These are phyloP conservation scores for Ophiostoma montium DNA, from an alignment of 2,329 filamentous ascomycete genomes.

Conservation along the genomic window DNA sequence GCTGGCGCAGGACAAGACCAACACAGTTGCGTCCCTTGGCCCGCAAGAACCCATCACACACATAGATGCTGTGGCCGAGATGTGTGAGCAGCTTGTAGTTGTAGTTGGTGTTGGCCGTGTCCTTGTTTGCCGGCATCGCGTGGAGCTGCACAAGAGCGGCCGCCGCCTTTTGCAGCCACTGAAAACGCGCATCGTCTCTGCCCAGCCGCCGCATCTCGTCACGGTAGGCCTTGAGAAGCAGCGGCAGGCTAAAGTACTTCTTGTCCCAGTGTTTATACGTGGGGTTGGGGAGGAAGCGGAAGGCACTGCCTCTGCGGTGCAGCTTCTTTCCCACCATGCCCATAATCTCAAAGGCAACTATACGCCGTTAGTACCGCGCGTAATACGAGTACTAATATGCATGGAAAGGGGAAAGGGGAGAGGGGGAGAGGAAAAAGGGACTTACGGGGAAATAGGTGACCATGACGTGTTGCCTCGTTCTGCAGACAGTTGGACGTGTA, in stretches of 20 bases:
- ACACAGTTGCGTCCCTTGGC: constrained; percentile 22
- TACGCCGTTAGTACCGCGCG: background rate
- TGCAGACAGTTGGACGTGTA: constrained; percentile 33
- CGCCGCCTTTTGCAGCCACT: background rate
- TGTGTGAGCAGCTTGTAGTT: constrained; percentile 20
- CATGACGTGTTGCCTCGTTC: constrained; percentile 24
- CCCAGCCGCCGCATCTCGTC: background rate
- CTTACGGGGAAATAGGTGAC: constrained; percentile 37
- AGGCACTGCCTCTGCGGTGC: constrained; percentile 34
- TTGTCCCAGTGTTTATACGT: constrained; percentile 40
- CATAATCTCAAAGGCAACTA: constrained; percentile 43
- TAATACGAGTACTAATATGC: no score
- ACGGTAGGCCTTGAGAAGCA: constrained; percentile 16
- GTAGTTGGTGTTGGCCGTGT: no score
- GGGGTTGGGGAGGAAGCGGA: constrained; percentile 42
- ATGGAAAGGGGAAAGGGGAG: background rate
- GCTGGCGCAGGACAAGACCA: constrained; percentile 31
- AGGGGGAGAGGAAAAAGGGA: background rate
- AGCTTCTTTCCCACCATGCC: constrained; percentile 41
- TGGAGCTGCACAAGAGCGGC: background rate
- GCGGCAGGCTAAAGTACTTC: constrained; percentile 29
- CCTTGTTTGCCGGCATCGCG: no score
- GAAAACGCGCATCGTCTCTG: background rate
- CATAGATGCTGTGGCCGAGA: constrained; percentile 27
- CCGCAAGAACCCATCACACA: constrained; percentile 30